Evolutionary conservation across 306 rosid genomes (phyloP).

Genomic region (Aeschynomene evenia): DNA sequence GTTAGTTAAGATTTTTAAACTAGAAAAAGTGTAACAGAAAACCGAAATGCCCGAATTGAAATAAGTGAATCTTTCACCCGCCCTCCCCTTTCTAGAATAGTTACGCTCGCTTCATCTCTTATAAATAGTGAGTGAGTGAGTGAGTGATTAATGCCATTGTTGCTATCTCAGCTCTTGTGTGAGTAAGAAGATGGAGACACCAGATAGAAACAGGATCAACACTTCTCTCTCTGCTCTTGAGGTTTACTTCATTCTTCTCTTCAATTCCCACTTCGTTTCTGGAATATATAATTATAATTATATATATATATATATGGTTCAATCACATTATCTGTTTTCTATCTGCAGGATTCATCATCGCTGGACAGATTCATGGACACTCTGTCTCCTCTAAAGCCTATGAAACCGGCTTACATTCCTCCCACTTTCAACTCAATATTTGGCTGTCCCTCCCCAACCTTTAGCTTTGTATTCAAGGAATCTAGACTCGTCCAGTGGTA

Average conservation of each 20-base stretch:
- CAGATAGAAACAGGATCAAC: conserved; percentile 78
- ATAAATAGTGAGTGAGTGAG: neutral
- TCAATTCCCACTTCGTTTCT: neutral
- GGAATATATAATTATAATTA: too few relatives aligned
- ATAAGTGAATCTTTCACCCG: too few relatives aligned
- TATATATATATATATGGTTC: too few relatives aligned
- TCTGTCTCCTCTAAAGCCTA: conserved; percentile 89
- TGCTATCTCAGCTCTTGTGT: too few relatives aligned
- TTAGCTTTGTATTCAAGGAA: conserved; percentile 69
- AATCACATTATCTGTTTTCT: conserved; percentile 6
- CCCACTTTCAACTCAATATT: conserved; percentile 76
- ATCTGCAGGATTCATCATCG: conserved; percentile 86
- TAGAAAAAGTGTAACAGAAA: too few relatives aligned
- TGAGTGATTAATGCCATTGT: conserved; percentile 21
- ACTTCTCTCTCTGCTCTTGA: conserved; percentile 56
- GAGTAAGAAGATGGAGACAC: conserved; percentile 83
- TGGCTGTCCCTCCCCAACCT: too few relatives aligned
- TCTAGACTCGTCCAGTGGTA: conserved; percentile 73
- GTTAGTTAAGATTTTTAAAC: too few relatives aligned
- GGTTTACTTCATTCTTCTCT: conserved; percentile 43
- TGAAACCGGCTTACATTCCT: conserved; percentile 57
- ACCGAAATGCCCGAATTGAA: too few relatives aligned
- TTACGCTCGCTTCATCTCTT: too few relatives aligned
- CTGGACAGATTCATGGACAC: conserved; percentile 69
- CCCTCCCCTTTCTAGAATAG: too few relatives aligned